A percentile compares a stretch with the other conserved stretches of the same genome.
These are phyloP conservation scores for Ceratocystis destructans DNA, from an alignment of 2,329 filamentous ascomycete species.

Conservation along the genomic window DNA sequence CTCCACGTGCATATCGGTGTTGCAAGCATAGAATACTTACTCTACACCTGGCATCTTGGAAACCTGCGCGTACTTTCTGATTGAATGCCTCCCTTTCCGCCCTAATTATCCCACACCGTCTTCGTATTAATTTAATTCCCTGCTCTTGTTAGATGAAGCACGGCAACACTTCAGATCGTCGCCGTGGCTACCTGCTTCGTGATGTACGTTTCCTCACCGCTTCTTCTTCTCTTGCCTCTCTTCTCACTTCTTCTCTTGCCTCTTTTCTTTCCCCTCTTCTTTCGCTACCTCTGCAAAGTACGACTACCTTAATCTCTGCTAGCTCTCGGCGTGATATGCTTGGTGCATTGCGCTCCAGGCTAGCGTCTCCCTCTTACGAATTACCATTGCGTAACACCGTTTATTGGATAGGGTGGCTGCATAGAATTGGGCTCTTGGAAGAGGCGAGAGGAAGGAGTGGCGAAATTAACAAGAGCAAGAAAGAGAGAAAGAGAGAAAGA, in stretches of 20 bases:
- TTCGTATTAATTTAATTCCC: conserved; percentile 6
- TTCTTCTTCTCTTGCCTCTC: background rate
- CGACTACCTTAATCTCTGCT: background rate
- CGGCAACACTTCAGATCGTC: background rate
- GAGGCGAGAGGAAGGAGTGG: background rate
- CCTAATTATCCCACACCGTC: background rate
- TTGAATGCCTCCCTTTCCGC: background rate
- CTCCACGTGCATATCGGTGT: too few species aligned
- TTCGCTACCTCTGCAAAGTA: background rate
- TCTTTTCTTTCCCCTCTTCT: background rate
- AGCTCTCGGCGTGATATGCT: background rate
- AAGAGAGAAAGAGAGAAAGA: background rate
- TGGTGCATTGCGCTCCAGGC: background rate
- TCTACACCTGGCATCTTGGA: too few species aligned
- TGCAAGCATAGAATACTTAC: too few species aligned
- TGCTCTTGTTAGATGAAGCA: background rate
- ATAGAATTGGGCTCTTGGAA: background rate
- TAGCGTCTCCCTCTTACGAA: background rate
- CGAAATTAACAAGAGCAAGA: background rate
- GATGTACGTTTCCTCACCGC: conserved; percentile 10
- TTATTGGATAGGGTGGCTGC: background rate
- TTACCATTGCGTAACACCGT: conserved; percentile 1
- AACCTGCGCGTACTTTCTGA: background rate
- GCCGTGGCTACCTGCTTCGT: background rate
- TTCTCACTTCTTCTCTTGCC: background rate